Conservation (phyloP, 768 basidiomycete species). For the Trametes coccinea region DNA sequence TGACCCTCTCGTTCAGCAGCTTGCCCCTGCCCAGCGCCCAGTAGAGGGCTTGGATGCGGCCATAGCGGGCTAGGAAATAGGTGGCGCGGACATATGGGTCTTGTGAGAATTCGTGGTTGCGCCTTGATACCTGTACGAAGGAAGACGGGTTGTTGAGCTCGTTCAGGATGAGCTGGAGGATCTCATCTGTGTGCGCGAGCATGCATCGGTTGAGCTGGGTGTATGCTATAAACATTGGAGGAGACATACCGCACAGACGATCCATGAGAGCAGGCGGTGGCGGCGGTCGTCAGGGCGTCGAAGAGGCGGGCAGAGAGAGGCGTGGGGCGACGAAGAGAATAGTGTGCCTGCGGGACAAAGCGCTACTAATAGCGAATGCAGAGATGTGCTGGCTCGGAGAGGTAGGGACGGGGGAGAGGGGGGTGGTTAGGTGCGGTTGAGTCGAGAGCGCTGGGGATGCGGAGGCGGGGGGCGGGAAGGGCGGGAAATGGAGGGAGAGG, state of each 20-base stretch:
- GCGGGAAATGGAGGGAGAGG: constrained; percentile 8
- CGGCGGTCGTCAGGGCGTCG: constrained; percentile 5
- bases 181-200: constrained; percentile 47
- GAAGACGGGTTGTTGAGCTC: constrained; percentile 65
- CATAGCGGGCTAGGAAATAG: constrained; percentile 77
- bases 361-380: background rate
- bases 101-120: constrained; percentile 61
- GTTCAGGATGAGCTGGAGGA: constrained; percentile 73
- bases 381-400: background rate
- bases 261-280: constrained; percentile 44
- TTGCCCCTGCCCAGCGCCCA: constrained; percentile 74
- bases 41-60: constrained; percentile 67
- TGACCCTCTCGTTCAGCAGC: constrained; percentile 60
- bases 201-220: constrained; percentile 5
- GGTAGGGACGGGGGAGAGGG: background rate
- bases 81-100: constrained; percentile 76
- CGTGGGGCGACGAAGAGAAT: background rate
- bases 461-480: background rate
- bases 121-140: constrained; percentile 57
- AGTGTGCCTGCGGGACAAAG: background rate
- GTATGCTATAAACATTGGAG: background rate
- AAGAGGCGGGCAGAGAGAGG: constrained; percentile 9
- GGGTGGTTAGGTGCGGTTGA: constrained; percentile 6
- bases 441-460: background rate
- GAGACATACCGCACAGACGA: constrained; percentile 62